Evolutionary conservation across 1,284 basidiomycete genomes (phyloP).

Genomic region (Puccinia coronata): DNA sequence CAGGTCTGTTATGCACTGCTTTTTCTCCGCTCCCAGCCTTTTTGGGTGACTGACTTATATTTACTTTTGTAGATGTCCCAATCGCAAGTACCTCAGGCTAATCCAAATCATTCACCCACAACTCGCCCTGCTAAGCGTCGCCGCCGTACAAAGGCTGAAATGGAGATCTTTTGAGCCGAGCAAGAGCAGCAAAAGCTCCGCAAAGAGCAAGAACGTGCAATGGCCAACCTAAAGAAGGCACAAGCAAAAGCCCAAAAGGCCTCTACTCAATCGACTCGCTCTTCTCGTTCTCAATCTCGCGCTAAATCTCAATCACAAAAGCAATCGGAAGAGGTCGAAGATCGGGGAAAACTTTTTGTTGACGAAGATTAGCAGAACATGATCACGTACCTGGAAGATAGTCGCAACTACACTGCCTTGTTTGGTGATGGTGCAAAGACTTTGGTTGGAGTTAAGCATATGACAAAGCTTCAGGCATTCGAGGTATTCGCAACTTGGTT

Average conservation of each 20-base stretch:
- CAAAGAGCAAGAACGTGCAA: background rate
- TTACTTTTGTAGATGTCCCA: background rate
- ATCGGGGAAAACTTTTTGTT: background rate
- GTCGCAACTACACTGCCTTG: background rate
- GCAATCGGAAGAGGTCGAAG: background rate
- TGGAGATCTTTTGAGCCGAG: background rate
- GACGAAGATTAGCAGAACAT: background rate
- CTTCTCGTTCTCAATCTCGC: background rate
- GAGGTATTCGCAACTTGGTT: background rate
- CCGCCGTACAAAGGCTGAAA: background rate
- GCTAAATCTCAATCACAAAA: no score
- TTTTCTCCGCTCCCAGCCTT: no score
- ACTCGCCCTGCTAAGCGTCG: no score
- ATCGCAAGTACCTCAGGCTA: background rate
- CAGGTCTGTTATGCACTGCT: no score
- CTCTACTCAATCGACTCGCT: background rate
- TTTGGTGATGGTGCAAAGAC: slow-evolving; percentile 1
- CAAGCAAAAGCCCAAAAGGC: background rate
- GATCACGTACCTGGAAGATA: background rate
- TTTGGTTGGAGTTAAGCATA: background rate
- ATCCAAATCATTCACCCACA: no score
- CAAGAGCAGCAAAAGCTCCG: background rate
- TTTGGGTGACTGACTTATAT: no score
- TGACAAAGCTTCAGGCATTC: background rate
- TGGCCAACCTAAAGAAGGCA: background rate